phyloP scores from a whole-genome alignment of 1,284 basidiomycete genomes.

The Heterobasidion annosum region DNA sequence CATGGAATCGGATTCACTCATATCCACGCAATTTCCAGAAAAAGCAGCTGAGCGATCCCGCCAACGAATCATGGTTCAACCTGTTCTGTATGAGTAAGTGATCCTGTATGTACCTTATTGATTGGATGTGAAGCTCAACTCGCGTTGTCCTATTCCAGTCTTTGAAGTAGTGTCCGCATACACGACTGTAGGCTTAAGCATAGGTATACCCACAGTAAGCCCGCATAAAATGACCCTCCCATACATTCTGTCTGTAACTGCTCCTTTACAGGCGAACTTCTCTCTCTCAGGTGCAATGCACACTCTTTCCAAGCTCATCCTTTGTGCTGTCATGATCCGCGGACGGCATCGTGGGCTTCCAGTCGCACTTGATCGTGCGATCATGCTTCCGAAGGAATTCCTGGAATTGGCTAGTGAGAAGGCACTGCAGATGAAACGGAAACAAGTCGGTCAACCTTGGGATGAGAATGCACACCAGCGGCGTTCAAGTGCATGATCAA shows the following conservation, averaged over 20 bases:
- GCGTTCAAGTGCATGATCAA: no score
- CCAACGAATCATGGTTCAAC: conserved; percentile 53
- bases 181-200: conserved; percentile 66
- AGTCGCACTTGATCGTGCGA: conserved; percentile 63
- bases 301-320: conserved; percentile 64
- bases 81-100: conserved; percentile 35
- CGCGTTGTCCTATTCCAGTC: conserved; percentile 16
- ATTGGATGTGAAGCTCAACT: no score
- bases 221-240: neutral
- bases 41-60: conserved; percentile 39
- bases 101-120: neutral
- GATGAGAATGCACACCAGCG: no score
- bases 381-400: conserved; percentile 39
- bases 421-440: conserved; percentile 1
- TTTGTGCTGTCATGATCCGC: conserved; percentile 70
- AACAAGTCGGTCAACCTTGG: neutral
- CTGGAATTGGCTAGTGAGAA: conserved; percentile 13
- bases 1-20: neutral
- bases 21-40: conserved; percentile 17
- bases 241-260: neutral
- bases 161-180: conserved; percentile 64
- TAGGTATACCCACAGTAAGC: conserved; percentile 53
- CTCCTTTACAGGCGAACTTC: conserved; percentile 35
- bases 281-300: conserved; percentile 60
- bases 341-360: conserved; percentile 70